phyloP scores from a whole-genome alignment of 2,329 filamentous ascomycete genomes.

The Arthrinium puccinioides region DNA sequence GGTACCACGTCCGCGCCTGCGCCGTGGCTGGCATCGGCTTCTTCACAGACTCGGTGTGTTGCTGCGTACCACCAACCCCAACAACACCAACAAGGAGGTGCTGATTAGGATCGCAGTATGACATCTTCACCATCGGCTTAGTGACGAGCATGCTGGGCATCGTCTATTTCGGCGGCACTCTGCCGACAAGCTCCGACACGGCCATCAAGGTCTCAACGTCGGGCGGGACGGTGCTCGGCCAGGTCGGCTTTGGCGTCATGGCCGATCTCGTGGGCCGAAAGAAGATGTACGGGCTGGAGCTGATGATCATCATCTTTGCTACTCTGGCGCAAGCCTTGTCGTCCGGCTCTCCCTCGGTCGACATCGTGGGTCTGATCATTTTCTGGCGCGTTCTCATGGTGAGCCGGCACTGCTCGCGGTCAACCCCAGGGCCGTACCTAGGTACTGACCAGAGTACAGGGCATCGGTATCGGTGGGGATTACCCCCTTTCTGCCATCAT shows the following conservation, averaged over 20 bases:
- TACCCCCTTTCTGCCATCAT: conserved; percentile 75
- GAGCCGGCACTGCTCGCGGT: neutral
- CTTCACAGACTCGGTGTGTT: conserved; percentile 62
- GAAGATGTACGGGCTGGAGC: conserved; percentile 60
- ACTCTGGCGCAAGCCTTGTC: conserved; percentile 63
- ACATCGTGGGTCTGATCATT: conserved; percentile 56
- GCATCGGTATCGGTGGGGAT: conserved; percentile 63
- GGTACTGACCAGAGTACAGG: neutral
- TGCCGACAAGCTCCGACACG: conserved; percentile 61
- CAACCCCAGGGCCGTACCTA: neutral
- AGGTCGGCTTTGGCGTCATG: conserved; percentile 67
- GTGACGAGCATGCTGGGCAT: conserved; percentile 67
- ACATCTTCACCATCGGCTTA: conserved; percentile 68
- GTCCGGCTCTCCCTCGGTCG: conserved; percentile 50
- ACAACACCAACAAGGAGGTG: too few species aligned
- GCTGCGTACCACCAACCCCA: too few species aligned
- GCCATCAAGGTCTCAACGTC: conserved; percentile 79
- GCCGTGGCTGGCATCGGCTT: conserved; percentile 77
- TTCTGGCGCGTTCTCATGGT: conserved; percentile 72
- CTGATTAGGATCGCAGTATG: too few species aligned
- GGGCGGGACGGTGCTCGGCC: conserved; percentile 71
- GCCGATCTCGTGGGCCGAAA: conserved; percentile 71
- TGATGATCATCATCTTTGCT: conserved; percentile 69
- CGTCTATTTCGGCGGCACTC: conserved; percentile 59
- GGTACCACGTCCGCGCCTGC: conserved; percentile 67